Conservation (phyloP, 805 yeast genomes). For the Wickerhamiella qilinensis region DNA sequence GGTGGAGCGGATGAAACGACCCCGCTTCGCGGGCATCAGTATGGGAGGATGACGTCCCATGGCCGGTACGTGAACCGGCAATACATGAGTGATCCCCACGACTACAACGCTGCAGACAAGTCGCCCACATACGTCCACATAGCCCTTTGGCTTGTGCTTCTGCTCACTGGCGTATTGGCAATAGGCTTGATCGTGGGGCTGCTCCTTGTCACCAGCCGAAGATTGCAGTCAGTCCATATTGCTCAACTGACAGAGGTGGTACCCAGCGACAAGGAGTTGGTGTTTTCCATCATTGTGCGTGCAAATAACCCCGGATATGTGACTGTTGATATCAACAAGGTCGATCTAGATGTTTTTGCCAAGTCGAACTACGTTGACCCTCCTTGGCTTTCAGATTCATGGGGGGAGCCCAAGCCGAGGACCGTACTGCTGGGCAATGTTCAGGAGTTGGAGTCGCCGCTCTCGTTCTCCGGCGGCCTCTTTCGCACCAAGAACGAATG, state of each 20-base stretch:
- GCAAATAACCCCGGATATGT: conserved; percentile 83
- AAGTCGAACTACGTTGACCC: conserved; percentile 13
- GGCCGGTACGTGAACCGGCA: conserved; percentile 2
- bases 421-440: conserved; percentile 69
- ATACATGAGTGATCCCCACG: conserved; percentile 29
- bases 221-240: conserved; percentile 50
- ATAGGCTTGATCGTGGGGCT: conserved; percentile 74
- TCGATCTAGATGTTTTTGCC: conserved; percentile 72
- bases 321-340: conserved; percentile 42
- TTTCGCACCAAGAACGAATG: conserved; percentile 42
- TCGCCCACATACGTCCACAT: conserved; percentile 15
- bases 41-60: neutral
- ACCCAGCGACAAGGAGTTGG: conserved; percentile 68
- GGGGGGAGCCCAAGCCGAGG: conserved; percentile 24
- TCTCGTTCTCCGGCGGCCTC: conserved; percentile 63
- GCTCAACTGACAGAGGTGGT: conserved; percentile 50
- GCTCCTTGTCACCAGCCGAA: conserved; percentile 72
- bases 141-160: conserved; percentile 20
- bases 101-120: conserved; percentile 17
- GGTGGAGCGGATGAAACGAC: conserved; percentile 21
- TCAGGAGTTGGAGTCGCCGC: conserved; percentile 47
- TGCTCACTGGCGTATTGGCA: conserved; percentile 16
- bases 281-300: conserved; percentile 60
- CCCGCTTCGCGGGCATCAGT: conserved; percentile 14
- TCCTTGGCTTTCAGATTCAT: neutral